Evolutionary conservation across 768 basidiomycete genomes (phyloP).

Genomic region (Tricholoma saponaceum): DNA sequence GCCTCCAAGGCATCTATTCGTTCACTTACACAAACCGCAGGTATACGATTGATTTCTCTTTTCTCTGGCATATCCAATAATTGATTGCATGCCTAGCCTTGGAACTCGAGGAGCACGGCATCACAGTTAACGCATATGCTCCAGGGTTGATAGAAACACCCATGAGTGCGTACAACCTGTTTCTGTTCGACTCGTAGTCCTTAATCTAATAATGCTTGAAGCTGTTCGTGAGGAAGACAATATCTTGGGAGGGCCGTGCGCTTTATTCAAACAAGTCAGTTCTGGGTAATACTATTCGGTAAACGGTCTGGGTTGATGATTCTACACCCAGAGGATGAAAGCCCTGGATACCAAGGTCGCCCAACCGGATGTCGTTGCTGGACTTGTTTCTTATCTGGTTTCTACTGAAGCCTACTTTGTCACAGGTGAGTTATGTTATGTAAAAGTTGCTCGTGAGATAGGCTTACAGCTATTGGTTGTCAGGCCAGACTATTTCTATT

Average conservation of each 20-base stretch:
- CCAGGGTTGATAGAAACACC: constrained; percentile 26
- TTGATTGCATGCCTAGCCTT: constrained; percentile 21
- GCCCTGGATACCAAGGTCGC: constrained; percentile 4
- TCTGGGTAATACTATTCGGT: not conserved
- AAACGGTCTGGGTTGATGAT: not conserved
- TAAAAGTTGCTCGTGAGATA: not conserved
- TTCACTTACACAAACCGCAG: constrained; percentile 34
- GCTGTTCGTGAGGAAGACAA: not conserved
- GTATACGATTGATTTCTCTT: constrained; percentile 14
- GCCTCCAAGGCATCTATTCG: constrained; percentile 37
- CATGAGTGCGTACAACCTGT: constrained; percentile 4
- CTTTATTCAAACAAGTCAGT: not conserved
- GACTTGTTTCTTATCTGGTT: constrained; percentile 31
- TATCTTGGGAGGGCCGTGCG: not conserved
- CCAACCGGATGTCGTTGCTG: constrained; percentile 27
- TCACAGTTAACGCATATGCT: constrained; percentile 41
- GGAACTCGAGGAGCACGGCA: constrained; percentile 32
- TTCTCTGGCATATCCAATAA: not conserved
- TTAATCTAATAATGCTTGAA: not conserved
- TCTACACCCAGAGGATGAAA: not conserved
- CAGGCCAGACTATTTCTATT: not conserved
- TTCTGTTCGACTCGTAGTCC: not conserved
- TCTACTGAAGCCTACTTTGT: constrained; percentile 28
- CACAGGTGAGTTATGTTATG: constrained; percentile 21
- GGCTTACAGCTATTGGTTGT: not conserved